phyloP scores from a whole-genome alignment of 1,284 basidiomycete genomes.

The Kalmanozyma brasiliensis region DNA sequence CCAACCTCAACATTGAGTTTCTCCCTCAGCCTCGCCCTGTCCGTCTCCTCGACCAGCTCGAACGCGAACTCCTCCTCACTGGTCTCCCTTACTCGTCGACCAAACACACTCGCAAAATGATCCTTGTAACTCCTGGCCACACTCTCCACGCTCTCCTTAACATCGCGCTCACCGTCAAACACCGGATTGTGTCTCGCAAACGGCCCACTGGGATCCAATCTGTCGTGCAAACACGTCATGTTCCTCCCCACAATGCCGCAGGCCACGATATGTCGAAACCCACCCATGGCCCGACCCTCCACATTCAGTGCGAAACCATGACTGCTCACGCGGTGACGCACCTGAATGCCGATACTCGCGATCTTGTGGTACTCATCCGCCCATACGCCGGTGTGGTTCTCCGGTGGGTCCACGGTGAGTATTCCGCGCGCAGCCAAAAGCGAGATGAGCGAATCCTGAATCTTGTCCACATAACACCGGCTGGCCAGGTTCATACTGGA shows the following conservation, averaged over 20 bases:
- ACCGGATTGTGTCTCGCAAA: conserved; percentile 16
- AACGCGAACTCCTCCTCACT: conserved; percentile 18
- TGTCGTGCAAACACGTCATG: conserved; percentile 71
- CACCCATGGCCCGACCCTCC: conserved; percentile 76
- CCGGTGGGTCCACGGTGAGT: conserved; percentile 70
- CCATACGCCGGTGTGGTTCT: conserved; percentile 65
- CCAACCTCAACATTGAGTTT: conserved; percentile 4
- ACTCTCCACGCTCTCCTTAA: conserved; percentile 9
- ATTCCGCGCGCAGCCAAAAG: conserved; percentile 70
- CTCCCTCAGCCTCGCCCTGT: neutral
- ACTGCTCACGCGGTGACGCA: conserved; percentile 89
- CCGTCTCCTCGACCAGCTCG: conserved; percentile 1
- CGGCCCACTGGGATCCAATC: conserved; percentile 10
- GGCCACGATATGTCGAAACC: conserved; percentile 89
- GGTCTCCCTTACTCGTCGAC: conserved; percentile 4
- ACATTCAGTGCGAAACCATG: conserved; percentile 97
- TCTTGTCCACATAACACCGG: conserved; percentile 78
- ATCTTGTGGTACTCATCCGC: conserved; percentile 75
- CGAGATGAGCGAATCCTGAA: conserved; percentile 75
- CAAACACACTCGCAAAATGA: conserved; percentile 33
- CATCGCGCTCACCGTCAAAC: neutral
- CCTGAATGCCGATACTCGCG: conserved; percentile 94
- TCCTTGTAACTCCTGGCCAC: conserved; percentile 12
- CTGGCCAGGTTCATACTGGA: conserved; percentile 71
- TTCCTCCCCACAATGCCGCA: conserved; percentile 89